Conservation (phyloP, 106 monocot genomes). For the Allium cepa region DNA sequence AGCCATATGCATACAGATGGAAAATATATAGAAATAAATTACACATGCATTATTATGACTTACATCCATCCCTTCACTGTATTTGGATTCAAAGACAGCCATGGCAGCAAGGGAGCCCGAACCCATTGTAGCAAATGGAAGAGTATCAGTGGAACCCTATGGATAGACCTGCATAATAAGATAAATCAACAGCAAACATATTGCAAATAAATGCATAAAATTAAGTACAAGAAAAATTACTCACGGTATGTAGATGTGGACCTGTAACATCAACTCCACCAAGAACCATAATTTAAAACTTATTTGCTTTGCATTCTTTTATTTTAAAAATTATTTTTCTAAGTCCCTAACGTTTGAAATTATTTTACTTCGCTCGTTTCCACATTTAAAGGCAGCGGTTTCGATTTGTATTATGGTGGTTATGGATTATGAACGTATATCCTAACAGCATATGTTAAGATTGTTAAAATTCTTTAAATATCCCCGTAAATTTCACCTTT, state of each 20-base stretch:
- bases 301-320: too few species aligned
- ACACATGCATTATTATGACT: slow-evolving; percentile 16
- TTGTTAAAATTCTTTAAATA: too few species aligned
- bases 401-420: too few species aligned
- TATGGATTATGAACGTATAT: too few species aligned
- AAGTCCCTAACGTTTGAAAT: too few species aligned
- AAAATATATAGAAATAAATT: background rate
- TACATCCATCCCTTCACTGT: slow-evolving; percentile 78
- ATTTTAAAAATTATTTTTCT: too few species aligned
- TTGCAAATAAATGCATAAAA: background rate
- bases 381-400: too few species aligned
- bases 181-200: background rate
- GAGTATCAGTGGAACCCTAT: slow-evolving; percentile 97
- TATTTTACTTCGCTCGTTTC: too few species aligned
- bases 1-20: too few species aligned
- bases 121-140: slow-evolving; percentile 99
- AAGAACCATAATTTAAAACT: too few species aligned
- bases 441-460: too few species aligned
- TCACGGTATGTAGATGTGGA: slow-evolving; percentile 95
- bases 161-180: slow-evolving; percentile 73
- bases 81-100: slow-evolving; percentile 97
- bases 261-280: slow-evolving; percentile 98
- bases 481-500: too few species aligned
- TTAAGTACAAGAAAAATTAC: background rate
- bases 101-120: slow-evolving; percentile 98